Evolutionary conservation across 805 yeast species (phyloP).

Genomic region (Candida endomychidarum): DNA sequence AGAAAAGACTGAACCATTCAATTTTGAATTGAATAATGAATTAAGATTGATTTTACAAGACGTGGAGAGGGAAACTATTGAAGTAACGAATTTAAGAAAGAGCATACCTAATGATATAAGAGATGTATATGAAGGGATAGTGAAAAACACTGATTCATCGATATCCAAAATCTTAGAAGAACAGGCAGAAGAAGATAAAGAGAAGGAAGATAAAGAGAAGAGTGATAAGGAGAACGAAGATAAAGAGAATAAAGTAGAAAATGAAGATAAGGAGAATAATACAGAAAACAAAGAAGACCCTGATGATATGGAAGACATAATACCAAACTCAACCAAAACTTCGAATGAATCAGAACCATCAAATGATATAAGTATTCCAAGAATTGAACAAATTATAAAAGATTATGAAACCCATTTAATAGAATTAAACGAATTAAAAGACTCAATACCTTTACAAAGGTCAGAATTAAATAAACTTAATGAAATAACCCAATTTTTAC

Average conservation of each 20-base stretch:
- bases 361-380: conserved; percentile 3
- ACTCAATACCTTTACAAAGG: conserved; percentile 34
- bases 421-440: conserved; percentile 34
- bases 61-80: conserved; percentile 63
- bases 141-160: conserved; percentile 29
- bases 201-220: not conserved
- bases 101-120: conserved; percentile 47
- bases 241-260: conserved; percentile 9
- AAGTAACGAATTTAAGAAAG: conserved; percentile 54
- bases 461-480: conserved; percentile 35
- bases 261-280: not conserved
- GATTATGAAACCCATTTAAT: conserved; percentile 30
- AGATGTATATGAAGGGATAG: conserved; percentile 34
- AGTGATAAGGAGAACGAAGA: conserved; percentile 10
- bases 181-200: not conserved
- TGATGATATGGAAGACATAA: no score
- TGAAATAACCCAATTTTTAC: conserved; percentile 20
- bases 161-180: conserved; percentile 23
- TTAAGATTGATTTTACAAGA: conserved; percentile 56
- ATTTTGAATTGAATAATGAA: conserved; percentile 57
- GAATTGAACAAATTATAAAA: conserved; percentile 19
- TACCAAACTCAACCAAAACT: not conserved
- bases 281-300: not conserved
- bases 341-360: no score
- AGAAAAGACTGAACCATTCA: conserved; percentile 67